Evolutionary conservation across 768 basidiomycete genomes (phyloP).

Genomic region (Leccinum boreale): DNA sequence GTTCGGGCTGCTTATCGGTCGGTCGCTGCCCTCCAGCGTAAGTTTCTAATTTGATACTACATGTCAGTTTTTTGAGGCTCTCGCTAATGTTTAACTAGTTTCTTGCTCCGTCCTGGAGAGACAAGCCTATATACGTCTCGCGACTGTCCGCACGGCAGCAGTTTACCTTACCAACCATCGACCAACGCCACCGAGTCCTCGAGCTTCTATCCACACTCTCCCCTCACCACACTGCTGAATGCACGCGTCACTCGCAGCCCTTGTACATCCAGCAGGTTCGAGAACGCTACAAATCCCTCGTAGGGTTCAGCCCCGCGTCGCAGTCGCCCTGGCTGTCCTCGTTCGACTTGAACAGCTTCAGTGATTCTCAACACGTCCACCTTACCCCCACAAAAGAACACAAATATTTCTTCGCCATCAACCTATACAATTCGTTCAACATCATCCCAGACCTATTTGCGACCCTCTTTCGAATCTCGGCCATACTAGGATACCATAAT

Average conservation of each 20-base stretch:
- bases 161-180: conserved; percentile 71
- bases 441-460: conserved; percentile 96
- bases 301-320: conserved; percentile 69
- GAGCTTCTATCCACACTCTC: conserved; percentile 84
- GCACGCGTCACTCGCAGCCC: conserved; percentile 80
- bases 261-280: conserved; percentile 81
- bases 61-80: background rate
- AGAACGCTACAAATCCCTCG: conserved; percentile 80
- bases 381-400: conserved; percentile 57
- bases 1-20: conserved; percentile 56
- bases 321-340: conserved; percentile 58
- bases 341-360: conserved; percentile 44
- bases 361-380: conserved; percentile 38
- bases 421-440: conserved; percentile 99
- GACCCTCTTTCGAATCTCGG: conserved; percentile 89
- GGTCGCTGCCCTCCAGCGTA: conserved; percentile 40
- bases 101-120: conserved; percentile 47
- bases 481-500: conserved; percentile 94
- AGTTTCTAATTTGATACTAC: conserved; percentile 7
- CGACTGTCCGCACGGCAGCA: conserved; percentile 58
- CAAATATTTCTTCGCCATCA: conserved; percentile 99
- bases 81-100: conserved; percentile 16
- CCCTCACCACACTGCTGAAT: conserved; percentile 91
- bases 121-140: conserved; percentile 44
- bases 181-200: conserved; percentile 83